Conservation (phyloP, 768 basidiomycete species). For the Pleurotus tuoliensis region DNA sequence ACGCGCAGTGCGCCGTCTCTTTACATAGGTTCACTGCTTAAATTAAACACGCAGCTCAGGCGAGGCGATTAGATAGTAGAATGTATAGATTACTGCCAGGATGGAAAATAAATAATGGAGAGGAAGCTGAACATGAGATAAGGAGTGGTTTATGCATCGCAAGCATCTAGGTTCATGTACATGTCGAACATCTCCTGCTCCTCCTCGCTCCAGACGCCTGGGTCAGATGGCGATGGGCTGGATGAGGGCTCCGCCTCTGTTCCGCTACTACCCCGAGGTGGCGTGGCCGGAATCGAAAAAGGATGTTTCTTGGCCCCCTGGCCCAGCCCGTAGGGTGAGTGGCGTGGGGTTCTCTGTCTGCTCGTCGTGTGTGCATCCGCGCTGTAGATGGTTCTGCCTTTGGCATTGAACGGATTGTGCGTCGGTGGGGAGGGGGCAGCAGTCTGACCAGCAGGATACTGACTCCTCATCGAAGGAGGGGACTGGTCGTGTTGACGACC, state of each 20-base stretch:
- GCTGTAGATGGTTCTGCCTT: slow-evolving; percentile 2
- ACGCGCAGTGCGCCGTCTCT: background rate
- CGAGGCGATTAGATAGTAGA: background rate
- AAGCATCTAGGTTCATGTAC: slow-evolving; percentile 32
- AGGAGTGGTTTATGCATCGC: background rate
- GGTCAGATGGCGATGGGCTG: background rate
- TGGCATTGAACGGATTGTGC: background rate
- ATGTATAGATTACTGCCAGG: background rate
- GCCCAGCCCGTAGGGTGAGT: background rate
- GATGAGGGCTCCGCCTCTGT: background rate
- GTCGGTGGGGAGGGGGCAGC: too few relatives aligned
- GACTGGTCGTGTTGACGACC: too few relatives aligned
- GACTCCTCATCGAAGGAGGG: too few relatives aligned
- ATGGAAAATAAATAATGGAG: background rate
- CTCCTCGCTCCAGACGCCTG: background rate
- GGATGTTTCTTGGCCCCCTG: background rate
- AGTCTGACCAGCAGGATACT: too few relatives aligned
- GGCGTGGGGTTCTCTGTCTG: background rate
- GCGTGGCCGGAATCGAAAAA: background rate
- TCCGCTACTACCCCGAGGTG: too few relatives aligned
- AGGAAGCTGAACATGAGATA: background rate
- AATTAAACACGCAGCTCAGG: slow-evolving; percentile 1
- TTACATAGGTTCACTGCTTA: background rate
- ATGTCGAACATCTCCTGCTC: slow-evolving; percentile 33
- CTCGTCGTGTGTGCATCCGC: background rate